Evolutionary conservation across 371 early-diverging fungal genomes (phyloP).

Genomic region (Mortierella polycephala): DNA sequence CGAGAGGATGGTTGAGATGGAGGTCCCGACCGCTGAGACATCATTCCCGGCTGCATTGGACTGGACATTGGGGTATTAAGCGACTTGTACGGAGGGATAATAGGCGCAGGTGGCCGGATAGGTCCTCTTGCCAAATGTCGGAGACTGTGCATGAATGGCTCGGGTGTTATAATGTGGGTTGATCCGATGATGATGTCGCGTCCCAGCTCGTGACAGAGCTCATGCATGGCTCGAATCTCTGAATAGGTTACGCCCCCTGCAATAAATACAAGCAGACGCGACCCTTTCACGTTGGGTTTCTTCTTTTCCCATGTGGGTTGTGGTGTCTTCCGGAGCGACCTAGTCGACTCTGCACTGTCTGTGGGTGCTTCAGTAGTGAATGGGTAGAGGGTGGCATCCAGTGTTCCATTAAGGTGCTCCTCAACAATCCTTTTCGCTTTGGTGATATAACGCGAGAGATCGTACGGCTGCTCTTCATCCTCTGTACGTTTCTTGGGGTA

Average conservation of each 20-base stretch:
- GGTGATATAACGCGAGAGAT: slow-evolving; percentile 78
- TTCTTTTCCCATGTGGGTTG: slow-evolving; percentile 41
- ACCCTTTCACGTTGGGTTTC: slow-evolving; percentile 61
- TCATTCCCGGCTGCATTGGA: not conserved
- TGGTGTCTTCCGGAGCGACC: slow-evolving; percentile 46
- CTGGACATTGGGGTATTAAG: not conserved
- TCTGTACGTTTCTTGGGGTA: slow-evolving; percentile 55
- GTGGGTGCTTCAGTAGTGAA: slow-evolving; percentile 64
- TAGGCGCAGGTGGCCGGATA: slow-evolving; percentile 21
- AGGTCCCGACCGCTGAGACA: slow-evolving; percentile 15
- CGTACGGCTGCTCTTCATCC: slow-evolving; percentile 71
- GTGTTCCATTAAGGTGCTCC: slow-evolving; percentile 67
- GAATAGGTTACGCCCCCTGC: slow-evolving; percentile 94
- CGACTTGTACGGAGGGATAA: slow-evolving; percentile 43
- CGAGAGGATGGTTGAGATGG: slow-evolving; percentile 19
- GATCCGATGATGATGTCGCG: slow-evolving; percentile 90
- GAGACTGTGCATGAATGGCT: slow-evolving; percentile 76
- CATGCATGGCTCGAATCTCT: slow-evolving; percentile 90
- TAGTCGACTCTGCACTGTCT: slow-evolving; percentile 32
- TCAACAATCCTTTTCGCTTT: slow-evolving; percentile 64
- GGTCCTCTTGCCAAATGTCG: slow-evolving; percentile 54
- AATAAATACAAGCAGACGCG: slow-evolving; percentile 72
- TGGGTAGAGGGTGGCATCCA: slow-evolving; percentile 71
- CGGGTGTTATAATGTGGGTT: slow-evolving; percentile 83
- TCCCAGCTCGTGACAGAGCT: slow-evolving; percentile 73